A percentile compares a stretch with the other conserved stretches of the same genome.
Conservation (phyloP, 1,284 basidiomycete species). For the Apiotrichum gamsii region DNA sequence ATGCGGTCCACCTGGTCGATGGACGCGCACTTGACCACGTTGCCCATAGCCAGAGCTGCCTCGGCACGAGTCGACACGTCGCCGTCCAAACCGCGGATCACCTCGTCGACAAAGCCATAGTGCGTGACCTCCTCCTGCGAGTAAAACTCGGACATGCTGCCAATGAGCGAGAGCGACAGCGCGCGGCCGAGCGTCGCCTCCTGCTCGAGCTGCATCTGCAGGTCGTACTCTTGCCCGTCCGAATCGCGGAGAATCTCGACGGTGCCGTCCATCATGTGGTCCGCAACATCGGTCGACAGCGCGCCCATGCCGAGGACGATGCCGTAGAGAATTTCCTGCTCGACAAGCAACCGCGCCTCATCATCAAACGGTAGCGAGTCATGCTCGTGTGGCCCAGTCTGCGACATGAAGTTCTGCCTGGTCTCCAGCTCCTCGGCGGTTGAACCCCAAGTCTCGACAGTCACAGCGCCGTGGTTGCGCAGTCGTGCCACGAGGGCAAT, state of each 20-base stretch:
- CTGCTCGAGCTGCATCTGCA: constrained; percentile 44
- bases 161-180: constrained; percentile 88
- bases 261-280: constrained; percentile 27
- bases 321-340: constrained; percentile 71
- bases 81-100: constrained; percentile 71
- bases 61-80: constrained; percentile 79
- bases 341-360: constrained; percentile 59
- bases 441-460: constrained; percentile 36
- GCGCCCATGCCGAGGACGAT: constrained; percentile 82
- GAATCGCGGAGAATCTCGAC: constrained; percentile 16
- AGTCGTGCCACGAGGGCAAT: constrained; percentile 64
- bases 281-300: constrained; percentile 55
- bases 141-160: constrained; percentile 53
- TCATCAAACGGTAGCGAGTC: constrained; percentile 52
- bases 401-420: constrained; percentile 33
- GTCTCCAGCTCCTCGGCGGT: constrained; percentile 21
- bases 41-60: constrained; percentile 81
- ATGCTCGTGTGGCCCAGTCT: constrained; percentile 44
- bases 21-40: constrained; percentile 76
- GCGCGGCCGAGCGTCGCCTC: constrained; percentile 82
- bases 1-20: constrained; percentile 62
- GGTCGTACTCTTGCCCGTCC: constrained; percentile 15
- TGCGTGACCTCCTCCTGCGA: constrained; percentile 57
- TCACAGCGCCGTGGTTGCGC: constrained; percentile 26
- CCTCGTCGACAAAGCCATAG: constrained; percentile 69